Evolutionary conservation across 257 asterid species (phyloP).

Genomic region (Echium plantagineum): DNA sequence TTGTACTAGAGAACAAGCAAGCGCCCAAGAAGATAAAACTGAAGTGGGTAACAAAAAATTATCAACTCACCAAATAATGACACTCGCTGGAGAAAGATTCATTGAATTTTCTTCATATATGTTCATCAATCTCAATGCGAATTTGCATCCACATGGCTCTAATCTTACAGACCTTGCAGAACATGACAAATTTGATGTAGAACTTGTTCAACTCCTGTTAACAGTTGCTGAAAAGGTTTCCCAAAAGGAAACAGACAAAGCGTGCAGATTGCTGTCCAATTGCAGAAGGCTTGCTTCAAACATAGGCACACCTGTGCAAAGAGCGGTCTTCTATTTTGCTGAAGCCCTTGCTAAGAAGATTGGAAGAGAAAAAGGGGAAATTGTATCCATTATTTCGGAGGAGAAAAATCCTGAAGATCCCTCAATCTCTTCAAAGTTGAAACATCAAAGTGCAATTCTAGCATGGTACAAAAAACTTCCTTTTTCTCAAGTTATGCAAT

Average conservation of each 20-base stretch:
- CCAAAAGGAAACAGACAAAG: conserved; percentile 12
- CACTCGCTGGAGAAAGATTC: conserved; percentile 20
- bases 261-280: conserved; percentile 14
- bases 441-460: conserved; percentile 2
- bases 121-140: conserved; percentile 8
- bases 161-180: conserved; percentile 5
- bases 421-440: conserved; percentile 2
- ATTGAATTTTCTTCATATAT: conserved; percentile 10
- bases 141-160: conserved; percentile 11
- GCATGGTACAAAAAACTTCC: conserved; percentile 21
- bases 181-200: conserved; percentile 10
- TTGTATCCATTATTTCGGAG: neutral
- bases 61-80: conserved; percentile 10
- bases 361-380: conserved; percentile 15
- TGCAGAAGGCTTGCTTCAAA: conserved; percentile 19
- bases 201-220: conserved; percentile 18
- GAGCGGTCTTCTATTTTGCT: conserved; percentile 26
- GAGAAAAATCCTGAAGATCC: neutral
- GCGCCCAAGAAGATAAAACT: neutral
- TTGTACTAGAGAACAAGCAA: neutral
- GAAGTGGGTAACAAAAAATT: conserved; percentile 3
- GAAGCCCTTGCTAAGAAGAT: conserved; percentile 31
- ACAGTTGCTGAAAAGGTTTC: conserved; percentile 17
- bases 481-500: conserved; percentile 16
- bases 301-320: conserved; percentile 27